Conservation (phyloP, 257 asterid species). For the Scutellaria galericulata region DNA sequence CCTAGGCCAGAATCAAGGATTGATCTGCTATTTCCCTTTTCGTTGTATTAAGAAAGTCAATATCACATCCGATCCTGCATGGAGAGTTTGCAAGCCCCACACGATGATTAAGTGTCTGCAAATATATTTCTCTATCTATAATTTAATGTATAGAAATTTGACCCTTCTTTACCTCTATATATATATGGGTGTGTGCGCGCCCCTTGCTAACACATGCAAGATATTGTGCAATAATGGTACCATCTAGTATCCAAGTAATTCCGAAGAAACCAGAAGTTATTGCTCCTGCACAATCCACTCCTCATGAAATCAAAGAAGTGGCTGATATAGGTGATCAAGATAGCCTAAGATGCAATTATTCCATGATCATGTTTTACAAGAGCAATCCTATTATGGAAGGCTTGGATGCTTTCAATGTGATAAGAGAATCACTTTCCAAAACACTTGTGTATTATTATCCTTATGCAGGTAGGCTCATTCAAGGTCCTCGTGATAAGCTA, state of each 20-base stretch:
- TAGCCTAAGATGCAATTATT: neutral
- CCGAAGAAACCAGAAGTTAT: neutral
- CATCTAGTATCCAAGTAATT: neutral
- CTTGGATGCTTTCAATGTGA: neutral
- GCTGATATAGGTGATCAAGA: conserved; percentile 29
- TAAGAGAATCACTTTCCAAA: conserved; percentile 19
- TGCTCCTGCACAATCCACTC: conserved; percentile 19
- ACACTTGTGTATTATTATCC: conserved; percentile 30
- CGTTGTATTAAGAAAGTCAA: no score
- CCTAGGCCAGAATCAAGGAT: no score
- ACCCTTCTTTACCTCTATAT: no score
- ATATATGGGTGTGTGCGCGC: no score
- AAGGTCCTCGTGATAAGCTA: neutral
- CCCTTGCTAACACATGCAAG: no score
- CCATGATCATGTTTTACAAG: conserved; percentile 13
- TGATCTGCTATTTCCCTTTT: no score
- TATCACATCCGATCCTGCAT: no score
- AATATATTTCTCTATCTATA: no score
- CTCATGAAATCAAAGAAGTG: conserved; percentile 11
- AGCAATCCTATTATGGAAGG: neutral
- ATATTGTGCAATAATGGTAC: no score
- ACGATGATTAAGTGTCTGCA: no score
- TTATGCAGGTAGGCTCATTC: conserved; percentile 15
- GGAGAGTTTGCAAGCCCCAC: no score
- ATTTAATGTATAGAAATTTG: no score